A percentile compares a stretch with the other conserved stretches of the same genome.
Conservation (phyloP, 2,329 filamentous ascomycete species). For the Pleurostoma richardsiae region DNA sequence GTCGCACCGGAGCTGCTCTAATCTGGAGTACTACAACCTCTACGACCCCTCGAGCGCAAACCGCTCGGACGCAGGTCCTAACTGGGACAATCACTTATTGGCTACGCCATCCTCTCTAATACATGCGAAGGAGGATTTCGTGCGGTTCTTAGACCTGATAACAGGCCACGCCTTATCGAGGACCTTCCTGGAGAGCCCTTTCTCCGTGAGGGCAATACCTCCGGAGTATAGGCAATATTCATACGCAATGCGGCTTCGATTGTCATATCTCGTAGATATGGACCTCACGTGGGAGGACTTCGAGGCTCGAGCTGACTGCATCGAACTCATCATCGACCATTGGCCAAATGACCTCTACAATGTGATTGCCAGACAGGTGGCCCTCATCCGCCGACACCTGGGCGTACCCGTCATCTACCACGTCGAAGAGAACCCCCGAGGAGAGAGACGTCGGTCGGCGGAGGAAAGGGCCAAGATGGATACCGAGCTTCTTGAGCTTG, state of each 20-base stretch:
- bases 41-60: slow-evolving; percentile 36
- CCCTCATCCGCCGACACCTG: slow-evolving; percentile 50
- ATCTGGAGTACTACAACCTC: slow-evolving; percentile 68
- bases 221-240: slow-evolving; percentile 55
- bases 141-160: slow-evolving; percentile 52
- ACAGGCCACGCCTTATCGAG: slow-evolving; percentile 46
- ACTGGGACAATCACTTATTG: slow-evolving; percentile 18
- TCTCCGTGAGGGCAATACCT: slow-evolving; percentile 53
- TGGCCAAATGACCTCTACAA: slow-evolving; percentile 46
- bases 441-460: slow-evolving; percentile 28
- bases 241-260: slow-evolving; percentile 56
- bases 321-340: slow-evolving; percentile 55
- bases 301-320: slow-evolving; percentile 54
- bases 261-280: slow-evolving; percentile 50
- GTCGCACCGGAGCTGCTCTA: slow-evolving; percentile 59
- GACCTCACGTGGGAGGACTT: slow-evolving; percentile 46
- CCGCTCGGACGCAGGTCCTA: slow-evolving; percentile 13
- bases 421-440: slow-evolving; percentile 44
- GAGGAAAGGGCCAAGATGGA: slow-evolving; percentile 40
- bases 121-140: slow-evolving; percentile 55
- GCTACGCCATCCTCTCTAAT: slow-evolving; percentile 54
- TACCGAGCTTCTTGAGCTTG: slow-evolving; percentile 54
- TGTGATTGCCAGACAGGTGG: slow-evolving; percentile 49
- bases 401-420: slow-evolving; percentile 53
- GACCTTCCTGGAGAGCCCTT: slow-evolving; percentile 53